Conservation (phyloP, 768 basidiomycete genomes). For the Fistulinella prunicolor region DNA sequence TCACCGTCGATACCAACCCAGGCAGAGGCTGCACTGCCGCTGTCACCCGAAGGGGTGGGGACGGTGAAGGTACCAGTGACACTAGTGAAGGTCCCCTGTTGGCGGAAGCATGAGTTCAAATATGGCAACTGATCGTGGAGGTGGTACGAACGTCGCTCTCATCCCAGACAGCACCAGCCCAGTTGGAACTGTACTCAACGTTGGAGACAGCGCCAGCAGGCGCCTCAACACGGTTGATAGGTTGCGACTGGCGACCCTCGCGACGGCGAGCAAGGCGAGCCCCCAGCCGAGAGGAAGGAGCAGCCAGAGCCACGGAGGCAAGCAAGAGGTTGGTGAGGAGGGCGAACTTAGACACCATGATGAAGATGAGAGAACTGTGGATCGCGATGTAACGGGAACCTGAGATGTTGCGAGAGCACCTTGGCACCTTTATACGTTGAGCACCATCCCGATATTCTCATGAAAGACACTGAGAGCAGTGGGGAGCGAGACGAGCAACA, state of each 20-base stretch:
- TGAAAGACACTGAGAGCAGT: not conserved
- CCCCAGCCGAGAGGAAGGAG: constrained; percentile 12
- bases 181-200: constrained; percentile 15
- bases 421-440: constrained; percentile 13
- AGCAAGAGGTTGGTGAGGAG: constrained; percentile 19
- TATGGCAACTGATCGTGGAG: not conserved
- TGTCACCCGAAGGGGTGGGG: constrained; percentile 12
- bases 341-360: constrained; percentile 18
- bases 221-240: constrained; percentile 1
- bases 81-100: constrained; percentile 20
- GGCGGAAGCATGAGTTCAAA: not conserved
- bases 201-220: not conserved
- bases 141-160: constrained; percentile 8
- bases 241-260: constrained; percentile 11
- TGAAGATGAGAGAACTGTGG: not conserved
- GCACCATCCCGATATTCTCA: not conserved
- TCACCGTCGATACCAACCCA: constrained; percentile 28
- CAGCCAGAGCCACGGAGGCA: constrained; percentile 14
- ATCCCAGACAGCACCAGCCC: constrained; percentile 18
- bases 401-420: not conserved
- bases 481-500: not conserved
- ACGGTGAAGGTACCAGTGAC: constrained; percentile 19
- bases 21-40: constrained; percentile 12
- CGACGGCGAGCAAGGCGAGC: constrained; percentile 16
- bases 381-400: constrained; percentile 1